phyloP scores from a whole-genome alignment of 495 filamentous ascomycete genomes.

The Xeromyces bisporus region DNA sequence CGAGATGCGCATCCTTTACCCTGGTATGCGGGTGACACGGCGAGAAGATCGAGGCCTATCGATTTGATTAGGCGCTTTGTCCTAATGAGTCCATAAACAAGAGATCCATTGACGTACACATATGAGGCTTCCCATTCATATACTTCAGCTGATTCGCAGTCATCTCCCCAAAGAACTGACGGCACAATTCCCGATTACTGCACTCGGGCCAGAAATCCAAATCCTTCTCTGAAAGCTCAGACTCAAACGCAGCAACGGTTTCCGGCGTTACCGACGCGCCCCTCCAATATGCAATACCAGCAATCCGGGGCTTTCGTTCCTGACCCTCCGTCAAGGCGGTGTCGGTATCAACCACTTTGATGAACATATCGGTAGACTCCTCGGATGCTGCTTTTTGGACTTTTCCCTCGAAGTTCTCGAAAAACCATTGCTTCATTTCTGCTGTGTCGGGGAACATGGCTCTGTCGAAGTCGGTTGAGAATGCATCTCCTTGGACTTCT shows the following conservation, averaged over 20 bases:
- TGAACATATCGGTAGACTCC: neutral
- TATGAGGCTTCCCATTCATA: neutral
- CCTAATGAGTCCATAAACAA: neutral
- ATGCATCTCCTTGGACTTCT: neutral
- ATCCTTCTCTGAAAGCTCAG: neutral
- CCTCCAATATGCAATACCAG: neutral
- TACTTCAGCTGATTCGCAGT: neutral
- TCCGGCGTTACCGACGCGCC: neutral
- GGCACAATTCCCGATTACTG: neutral
- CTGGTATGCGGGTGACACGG: constrained; percentile 20
- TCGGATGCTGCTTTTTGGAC: neutral
- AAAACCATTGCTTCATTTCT: neutral
- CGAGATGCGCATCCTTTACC: constrained; percentile 22
- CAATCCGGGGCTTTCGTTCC: neutral
- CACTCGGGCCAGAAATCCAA: neutral
- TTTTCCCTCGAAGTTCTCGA: neutral
- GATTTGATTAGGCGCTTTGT: neutral
- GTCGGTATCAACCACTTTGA: neutral
- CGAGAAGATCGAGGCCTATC: constrained; percentile 14
- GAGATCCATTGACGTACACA: neutral
- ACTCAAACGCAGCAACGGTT: neutral
- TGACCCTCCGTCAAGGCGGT: neutral
- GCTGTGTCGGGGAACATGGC: neutral
- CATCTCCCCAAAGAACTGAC: neutral
- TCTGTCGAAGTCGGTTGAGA: neutral